Percentiles rank a stretch among this genome's conserved stretches.
Conservation (phyloP, 805 yeast genomes). For the Maudiozyma barnettii region DNA sequence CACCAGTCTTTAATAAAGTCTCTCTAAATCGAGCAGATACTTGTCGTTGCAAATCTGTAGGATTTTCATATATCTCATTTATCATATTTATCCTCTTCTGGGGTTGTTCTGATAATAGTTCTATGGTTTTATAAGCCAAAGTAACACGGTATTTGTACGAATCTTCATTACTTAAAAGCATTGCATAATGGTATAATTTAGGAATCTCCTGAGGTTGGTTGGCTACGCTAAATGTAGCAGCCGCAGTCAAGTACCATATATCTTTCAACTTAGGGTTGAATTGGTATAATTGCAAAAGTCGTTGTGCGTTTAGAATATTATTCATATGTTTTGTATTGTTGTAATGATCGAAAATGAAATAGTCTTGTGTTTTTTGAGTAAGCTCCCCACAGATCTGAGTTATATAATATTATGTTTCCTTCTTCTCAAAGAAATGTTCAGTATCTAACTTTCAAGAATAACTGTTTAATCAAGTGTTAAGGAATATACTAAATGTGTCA, state of each 20-base stretch:
- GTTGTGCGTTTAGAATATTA: slow-evolving; percentile 19
- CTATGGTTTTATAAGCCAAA: slow-evolving; percentile 18
- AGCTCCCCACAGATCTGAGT: too few species aligned
- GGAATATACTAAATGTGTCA: too few species aligned
- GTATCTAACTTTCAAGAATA: too few species aligned
- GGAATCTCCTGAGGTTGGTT: slow-evolving; percentile 80
- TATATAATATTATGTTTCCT: too few species aligned
- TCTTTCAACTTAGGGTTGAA: slow-evolving; percentile 43
- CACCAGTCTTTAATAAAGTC: slow-evolving; percentile 66
- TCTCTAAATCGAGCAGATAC: slow-evolving; percentile 58
- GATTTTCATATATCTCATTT: slow-evolving; percentile 14
- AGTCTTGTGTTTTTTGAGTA: too few species aligned
- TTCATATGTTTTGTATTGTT: slow-evolving; percentile 7
- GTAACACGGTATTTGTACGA: slow-evolving; percentile 10
- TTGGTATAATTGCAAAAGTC: slow-evolving; percentile 22
- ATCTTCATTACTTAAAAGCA: slow-evolving; percentile 25
- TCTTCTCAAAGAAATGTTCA: too few species aligned
- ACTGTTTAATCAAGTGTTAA: too few species aligned
- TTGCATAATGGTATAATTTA: slow-evolving; percentile 58
- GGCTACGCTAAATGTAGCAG: slow-evolving; percentile 71
- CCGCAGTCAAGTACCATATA: slow-evolving; percentile 71
- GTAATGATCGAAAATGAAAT: too few species aligned
- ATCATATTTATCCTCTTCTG: slow-evolving; percentile 4
- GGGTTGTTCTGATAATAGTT: slow-evolving; percentile 7
- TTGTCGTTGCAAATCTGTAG: slow-evolving; percentile 15